Base-by-base conservation (phyloP, 2,329 filamentous ascomycete species). In the Grosmannia huntii region DNA sequence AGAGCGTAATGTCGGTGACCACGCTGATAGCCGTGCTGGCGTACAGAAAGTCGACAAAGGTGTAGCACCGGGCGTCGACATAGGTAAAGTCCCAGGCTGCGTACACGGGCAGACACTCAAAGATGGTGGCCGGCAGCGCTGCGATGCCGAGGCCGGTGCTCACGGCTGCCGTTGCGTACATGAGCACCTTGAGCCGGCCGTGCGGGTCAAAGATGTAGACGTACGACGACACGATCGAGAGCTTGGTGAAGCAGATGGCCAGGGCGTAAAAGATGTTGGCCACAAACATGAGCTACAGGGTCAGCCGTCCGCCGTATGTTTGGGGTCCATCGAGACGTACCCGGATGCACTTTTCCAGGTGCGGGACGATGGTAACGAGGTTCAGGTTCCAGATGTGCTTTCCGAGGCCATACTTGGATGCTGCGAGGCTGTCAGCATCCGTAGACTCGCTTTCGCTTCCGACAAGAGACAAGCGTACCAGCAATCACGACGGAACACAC, bases 181-280 rank as follows among this genome's bases (percentile, higher is more conserved):
- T 57, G 28, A 68, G 60, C 36, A 65, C 61, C 57, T 68, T 67
- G 3, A 65, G 58, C 16, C 62, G 56, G 27, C 65, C 65, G 56
- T 69, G 67, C 9, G 68, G 70, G 14, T 53, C 23, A 58, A 68
- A 67, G 55, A 69, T 67, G 55, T 67, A 65, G 21, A 67, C 53
- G 57, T 66, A 68, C n/a, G 65, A 66, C 49, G 61, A 62, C 38
- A 68, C 53, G 53, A 69, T 66, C n/a, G 65, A 67, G n/a, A 68
- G 56, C 51, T 69, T 68, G 50, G 66, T 67, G 7, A 66, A 63
- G 41, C 64, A 61, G 7, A 64, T 65, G 50, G 64, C 63, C 6
- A 62, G 61, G 7, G 65, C 62, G 52, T 67, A 66, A 28, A 66
- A 66, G 11, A 68, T 55, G 57, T 68, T 68, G 54, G 62, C 65